These are phyloP conservation scores for Aspergillus saccharolyticus DNA, from an alignment of 495 filamentous ascomycete genomes.

Conservation along the genomic window DNA sequence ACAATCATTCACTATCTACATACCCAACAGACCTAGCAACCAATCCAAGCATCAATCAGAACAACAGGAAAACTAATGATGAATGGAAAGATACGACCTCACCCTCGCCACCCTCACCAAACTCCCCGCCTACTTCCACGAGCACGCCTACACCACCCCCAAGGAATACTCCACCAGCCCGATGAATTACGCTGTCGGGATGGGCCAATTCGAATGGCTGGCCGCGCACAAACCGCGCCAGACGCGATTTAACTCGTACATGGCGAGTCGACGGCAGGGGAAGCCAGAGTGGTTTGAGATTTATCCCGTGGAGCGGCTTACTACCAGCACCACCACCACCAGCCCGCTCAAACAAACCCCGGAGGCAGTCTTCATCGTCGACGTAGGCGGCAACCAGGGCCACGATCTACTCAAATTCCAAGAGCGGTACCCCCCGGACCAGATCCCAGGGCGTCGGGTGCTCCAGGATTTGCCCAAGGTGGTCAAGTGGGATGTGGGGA, in stretches of 20 bases:
- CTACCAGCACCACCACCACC: conserved; percentile 10
- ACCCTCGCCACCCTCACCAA: conserved; percentile 32
- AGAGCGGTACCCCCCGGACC: conserved; percentile 9
- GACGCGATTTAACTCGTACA: conserved; percentile 36
- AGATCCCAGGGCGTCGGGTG: conserved; percentile 22
- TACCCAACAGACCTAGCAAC: neutral
- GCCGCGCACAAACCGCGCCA: conserved; percentile 27
- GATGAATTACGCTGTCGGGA: conserved; percentile 38
- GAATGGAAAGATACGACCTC: conserved; percentile 30
- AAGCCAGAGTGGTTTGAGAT: conserved; percentile 34
- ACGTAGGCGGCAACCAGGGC: conserved; percentile 39
- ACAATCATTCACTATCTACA: no score
- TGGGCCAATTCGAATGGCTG: conserved; percentile 41
- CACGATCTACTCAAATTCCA: conserved; percentile 33
- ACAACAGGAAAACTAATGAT: neutral
- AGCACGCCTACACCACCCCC: conserved; percentile 27
- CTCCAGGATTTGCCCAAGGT: conserved; percentile 36
- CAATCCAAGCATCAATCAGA: neutral
- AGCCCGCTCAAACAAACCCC: conserved; percentile 13
- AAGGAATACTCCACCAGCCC: conserved; percentile 31
- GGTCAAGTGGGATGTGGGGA: conserved; percentile 12
- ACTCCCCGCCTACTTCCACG: conserved; percentile 30
- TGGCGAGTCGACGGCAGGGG: conserved; percentile 35
- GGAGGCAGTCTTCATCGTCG: conserved; percentile 35
- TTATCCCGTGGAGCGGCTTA: conserved; percentile 28